Percentiles rank a stretch among this genome's conserved stretches.
Conservation (phyloP, 1,139 yeast genomes). For the Diutina neorugosa region DNA sequence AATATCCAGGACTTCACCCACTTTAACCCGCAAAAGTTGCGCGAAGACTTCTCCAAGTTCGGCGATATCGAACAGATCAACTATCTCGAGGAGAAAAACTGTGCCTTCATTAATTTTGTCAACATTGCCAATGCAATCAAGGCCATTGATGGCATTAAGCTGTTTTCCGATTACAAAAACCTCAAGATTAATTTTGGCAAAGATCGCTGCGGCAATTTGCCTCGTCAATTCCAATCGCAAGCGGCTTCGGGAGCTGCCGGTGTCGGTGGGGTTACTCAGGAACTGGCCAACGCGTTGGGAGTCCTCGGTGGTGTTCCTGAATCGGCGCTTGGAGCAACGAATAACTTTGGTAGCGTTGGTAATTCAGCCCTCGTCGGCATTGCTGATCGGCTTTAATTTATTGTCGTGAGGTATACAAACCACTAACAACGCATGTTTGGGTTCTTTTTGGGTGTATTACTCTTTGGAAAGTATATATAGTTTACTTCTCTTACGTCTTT, state of each 20-base stretch:
- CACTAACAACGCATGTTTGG: background rate
- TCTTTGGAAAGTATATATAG: background rate
- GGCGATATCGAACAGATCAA: conserved; percentile 80
- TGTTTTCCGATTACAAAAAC: conserved; percentile 37
- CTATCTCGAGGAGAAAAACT: conserved; percentile 64
- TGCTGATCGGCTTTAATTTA: background rate
- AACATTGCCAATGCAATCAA: conserved; percentile 58
- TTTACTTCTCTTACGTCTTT: background rate
- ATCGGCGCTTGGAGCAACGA: background rate
- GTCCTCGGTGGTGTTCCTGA: background rate
- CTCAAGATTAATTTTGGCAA: conserved; percentile 41
- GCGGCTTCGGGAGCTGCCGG: background rate
- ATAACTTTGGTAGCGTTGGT: background rate
- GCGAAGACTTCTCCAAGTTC: conserved; percentile 54
- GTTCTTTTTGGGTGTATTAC: background rate
- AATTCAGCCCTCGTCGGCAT: background rate
- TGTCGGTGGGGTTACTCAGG: background rate
- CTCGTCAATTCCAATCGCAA: conserved; percentile 30
- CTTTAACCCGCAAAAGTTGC: conserved; percentile 44
- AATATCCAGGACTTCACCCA: conserved; percentile 34
- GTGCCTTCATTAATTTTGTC: conserved; percentile 73
- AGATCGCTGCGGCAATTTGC: conserved; percentile 85
- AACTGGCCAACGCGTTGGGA: background rate
- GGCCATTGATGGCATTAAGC: conserved; percentile 13
- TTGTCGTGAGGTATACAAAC: background rate